These are phyloP conservation scores for Eugenia klotzschiana DNA, from an alignment of 441 rosid genomes.

Conservation along the genomic window DNA sequence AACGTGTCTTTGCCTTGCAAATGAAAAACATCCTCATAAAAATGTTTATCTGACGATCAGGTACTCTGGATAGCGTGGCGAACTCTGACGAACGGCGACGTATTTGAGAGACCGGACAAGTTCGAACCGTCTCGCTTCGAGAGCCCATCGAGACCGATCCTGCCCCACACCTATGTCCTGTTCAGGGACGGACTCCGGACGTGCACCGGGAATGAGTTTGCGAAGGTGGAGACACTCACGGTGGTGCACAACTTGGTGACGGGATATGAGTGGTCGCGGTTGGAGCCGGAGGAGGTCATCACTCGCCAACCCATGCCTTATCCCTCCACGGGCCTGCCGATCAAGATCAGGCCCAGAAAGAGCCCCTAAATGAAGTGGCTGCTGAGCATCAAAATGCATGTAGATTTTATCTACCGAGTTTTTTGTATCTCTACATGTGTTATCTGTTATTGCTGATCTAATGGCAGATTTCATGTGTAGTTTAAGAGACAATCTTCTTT, in stretches of 20 bases:
- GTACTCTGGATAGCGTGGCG: conserved; percentile 10
- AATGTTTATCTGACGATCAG: not conserved
- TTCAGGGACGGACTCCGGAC: conserved; percentile 1
- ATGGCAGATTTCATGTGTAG: not conserved
- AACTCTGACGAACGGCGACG: conserved; percentile 9
- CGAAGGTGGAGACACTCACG: not conserved
- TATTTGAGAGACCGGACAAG: conserved; percentile 14
- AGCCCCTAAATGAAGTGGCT: not conserved
- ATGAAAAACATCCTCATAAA: not conserved
- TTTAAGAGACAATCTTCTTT: not conserved
- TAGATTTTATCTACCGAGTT: not conserved
- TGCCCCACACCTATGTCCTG: conserved; percentile 14
- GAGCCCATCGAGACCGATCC: conserved; percentile 1
- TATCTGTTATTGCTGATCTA: not conserved
- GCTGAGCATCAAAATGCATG: not conserved
- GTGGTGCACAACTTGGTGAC: not conserved
- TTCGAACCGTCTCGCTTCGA: conserved; percentile 16
- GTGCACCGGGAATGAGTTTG: conserved; percentile 1
- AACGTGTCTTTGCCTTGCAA: not conserved
- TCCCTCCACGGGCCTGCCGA: not conserved
- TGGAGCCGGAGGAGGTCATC: not conserved
- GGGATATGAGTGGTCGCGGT: not conserved
- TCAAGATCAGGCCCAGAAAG: not conserved
- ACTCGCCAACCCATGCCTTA: not conserved
- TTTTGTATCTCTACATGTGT: not conserved